Conservation (phyloP, 805 yeast genomes). For the Teunomyces stri region DNA sequence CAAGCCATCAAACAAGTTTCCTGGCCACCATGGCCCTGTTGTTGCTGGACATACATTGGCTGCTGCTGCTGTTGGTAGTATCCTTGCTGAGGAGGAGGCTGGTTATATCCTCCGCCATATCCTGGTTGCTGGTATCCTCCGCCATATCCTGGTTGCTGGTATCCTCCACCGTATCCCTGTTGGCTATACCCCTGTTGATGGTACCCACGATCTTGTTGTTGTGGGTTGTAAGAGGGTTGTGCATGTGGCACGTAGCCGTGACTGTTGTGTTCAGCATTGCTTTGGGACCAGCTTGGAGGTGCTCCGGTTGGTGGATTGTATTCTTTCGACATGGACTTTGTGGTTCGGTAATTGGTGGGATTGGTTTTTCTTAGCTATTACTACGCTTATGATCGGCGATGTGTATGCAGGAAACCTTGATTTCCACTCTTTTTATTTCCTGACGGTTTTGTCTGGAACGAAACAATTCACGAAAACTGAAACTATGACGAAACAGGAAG, state of each 20-base stretch:
- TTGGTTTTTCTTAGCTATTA: not conserved
- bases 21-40: slow-evolving; percentile 23
- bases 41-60: slow-evolving; percentile 44
- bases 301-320: slow-evolving; percentile 28
- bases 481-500: no score
- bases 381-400: not conserved
- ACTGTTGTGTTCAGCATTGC: slow-evolving; percentile 7
- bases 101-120: slow-evolving; percentile 13
- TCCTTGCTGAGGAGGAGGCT: slow-evolving; percentile 24
- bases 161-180: slow-evolving; percentile 9
- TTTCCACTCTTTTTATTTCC: no score
- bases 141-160: slow-evolving; percentile 12
- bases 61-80: slow-evolving; percentile 44
- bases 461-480: no score
- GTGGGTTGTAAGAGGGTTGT: slow-evolving; percentile 13
- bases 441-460: no score
- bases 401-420: not conserved
- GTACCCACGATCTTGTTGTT: slow-evolving; percentile 20
- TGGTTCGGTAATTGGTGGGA: not conserved
- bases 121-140: slow-evolving; percentile 15
- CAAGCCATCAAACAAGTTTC: slow-evolving; percentile 37
- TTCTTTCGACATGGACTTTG: slow-evolving; percentile 1
- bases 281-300: slow-evolving; percentile 24
- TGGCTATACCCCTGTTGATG: slow-evolving; percentile 12
- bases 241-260: slow-evolving; percentile 9